Evolutionary conservation across 805 yeast species (phyloP).

Genomic region (Huiozyma sinensis): DNA sequence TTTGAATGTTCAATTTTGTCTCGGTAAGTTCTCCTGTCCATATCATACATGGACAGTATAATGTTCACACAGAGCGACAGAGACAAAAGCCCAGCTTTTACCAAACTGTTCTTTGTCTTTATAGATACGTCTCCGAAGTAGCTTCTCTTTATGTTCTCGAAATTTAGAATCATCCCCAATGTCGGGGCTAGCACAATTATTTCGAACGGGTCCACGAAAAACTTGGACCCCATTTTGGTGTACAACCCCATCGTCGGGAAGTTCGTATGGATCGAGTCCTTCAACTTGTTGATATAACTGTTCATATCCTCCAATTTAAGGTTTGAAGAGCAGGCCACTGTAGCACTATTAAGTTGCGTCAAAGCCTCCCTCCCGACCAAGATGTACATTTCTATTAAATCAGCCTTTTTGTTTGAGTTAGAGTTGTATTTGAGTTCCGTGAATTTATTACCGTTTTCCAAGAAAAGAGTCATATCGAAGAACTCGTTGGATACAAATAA

Average conservation of each 20-base stretch:
- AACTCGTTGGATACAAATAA: slow-evolving; percentile 11
- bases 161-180: slow-evolving; percentile 16
- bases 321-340: background rate
- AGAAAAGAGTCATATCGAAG: slow-evolving; percentile 9
- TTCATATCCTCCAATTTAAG: slow-evolving; percentile 3
- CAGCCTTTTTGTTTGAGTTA: slow-evolving; percentile 2
- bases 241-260: slow-evolving; percentile 13
- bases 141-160: slow-evolving; percentile 12
- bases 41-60: slow-evolving; percentile 7
- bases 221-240: slow-evolving; percentile 7
- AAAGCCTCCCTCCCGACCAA: slow-evolving; percentile 8
- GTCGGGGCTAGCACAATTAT: slow-evolving; percentile 13
- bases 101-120: slow-evolving; percentile 10
- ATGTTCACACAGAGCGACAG: slow-evolving; percentile 13
- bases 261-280: slow-evolving; percentile 7
- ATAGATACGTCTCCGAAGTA: slow-evolving; percentile 4
- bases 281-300: slow-evolving; percentile 6
- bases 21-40: slow-evolving; percentile 3
- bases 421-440: background rate
- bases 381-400: slow-evolving; percentile 8
- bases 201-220: slow-evolving; percentile 15
- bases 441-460: slow-evolving; percentile 11
- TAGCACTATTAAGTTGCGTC: slow-evolving; percentile 3
- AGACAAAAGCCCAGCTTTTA: slow-evolving; percentile 11
- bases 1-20: background rate